phyloP scores from a whole-genome alignment of 768 basidiomycete species.

The Ephemerocybe angulata region DNA sequence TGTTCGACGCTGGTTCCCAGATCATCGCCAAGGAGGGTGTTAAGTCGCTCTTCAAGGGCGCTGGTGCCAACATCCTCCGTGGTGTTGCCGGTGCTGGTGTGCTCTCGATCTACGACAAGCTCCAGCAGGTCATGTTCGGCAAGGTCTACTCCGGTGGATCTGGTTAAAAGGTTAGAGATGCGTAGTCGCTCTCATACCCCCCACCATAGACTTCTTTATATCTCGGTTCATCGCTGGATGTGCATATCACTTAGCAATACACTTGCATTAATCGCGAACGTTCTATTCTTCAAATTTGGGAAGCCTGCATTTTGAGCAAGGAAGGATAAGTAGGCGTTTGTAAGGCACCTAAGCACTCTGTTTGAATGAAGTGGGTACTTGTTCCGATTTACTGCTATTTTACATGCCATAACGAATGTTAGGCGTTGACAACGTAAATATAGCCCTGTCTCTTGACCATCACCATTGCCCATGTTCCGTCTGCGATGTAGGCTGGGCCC shows the following conservation, averaged over 20 bases:
- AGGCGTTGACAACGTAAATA: no score
- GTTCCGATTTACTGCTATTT: no score
- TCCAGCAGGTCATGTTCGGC: constrained; percentile 94
- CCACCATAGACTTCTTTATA: constrained; percentile 4
- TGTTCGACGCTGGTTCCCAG: constrained; percentile 95
- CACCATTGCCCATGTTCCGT: constrained; percentile 3
- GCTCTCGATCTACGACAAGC: constrained; percentile 97
- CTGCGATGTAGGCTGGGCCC: constrained; percentile 1
- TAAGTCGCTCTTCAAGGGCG: constrained; percentile 98
- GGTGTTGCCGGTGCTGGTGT: constrained; percentile 99
- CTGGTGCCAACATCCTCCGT: constrained; percentile 93
- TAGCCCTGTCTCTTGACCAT: neutral
- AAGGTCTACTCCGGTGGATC: constrained; percentile 94
- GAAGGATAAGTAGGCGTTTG: no score
- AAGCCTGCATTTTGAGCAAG: no score
- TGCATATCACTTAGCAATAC: neutral
- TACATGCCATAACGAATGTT: no score
- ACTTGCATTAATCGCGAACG: neutral
- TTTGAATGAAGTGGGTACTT: no score
- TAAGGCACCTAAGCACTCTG: no score
- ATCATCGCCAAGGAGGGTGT: constrained; percentile 94
- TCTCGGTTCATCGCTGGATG: neutral
- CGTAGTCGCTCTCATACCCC: neutral
- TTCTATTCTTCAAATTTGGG: no score
- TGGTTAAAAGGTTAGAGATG: constrained; percentile 13